Base-by-base conservation (phyloP, 495 filamentous ascomycete species). In the Copromyces sp. region DNA sequence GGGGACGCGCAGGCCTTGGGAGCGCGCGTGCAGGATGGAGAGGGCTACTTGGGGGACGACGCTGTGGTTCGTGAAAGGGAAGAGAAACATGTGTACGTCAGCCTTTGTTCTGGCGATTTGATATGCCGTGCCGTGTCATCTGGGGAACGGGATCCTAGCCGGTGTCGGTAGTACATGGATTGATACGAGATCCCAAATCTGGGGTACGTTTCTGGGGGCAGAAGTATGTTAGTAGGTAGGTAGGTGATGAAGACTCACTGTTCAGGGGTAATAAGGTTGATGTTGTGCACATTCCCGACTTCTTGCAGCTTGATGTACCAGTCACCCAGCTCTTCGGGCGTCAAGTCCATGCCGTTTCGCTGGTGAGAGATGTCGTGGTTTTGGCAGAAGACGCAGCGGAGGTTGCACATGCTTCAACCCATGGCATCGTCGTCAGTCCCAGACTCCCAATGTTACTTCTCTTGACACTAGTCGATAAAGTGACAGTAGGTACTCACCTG, bases 331-430 rank as follows among this genome's bases (percentile, higher is more conserved):
- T 93, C 87, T 77, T 91, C 89, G 14, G 92, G 91, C 0, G 90
- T 91, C n/a, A 93, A 80, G 74, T 93, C 90, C 75, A 89, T 88
- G 4, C 92, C 91, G 68, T 91, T 91, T 9, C 88, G 83, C 76
- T 89, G 86, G 74, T 94, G 92, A 2, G 91, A 86, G 44, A 94
- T 94, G 68, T 93, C 91, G 80, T 93, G 87, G 81, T 94, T 94
- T 78, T 94, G 92, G 79, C 92, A 95, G 77, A 94, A 94, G 0
- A 92, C 90, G 78, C 92, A 94, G 17, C 91, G 87, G 42, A 93
- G 78, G 79, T 92, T 93, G 77, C 91, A 94, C 14, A 89, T 89
- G 39, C 84, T 42, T 37, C 9, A 32, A 4, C 4, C 70, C 24
- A 20, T 24, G 2, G 14, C 37, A 37, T 37, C 35, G 35, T 37